Percentiles rank a stretch among this genome's conserved stretches.
Conservation (phyloP, 352 stramenopile species). For the Saprolegnia parasitica region DNA sequence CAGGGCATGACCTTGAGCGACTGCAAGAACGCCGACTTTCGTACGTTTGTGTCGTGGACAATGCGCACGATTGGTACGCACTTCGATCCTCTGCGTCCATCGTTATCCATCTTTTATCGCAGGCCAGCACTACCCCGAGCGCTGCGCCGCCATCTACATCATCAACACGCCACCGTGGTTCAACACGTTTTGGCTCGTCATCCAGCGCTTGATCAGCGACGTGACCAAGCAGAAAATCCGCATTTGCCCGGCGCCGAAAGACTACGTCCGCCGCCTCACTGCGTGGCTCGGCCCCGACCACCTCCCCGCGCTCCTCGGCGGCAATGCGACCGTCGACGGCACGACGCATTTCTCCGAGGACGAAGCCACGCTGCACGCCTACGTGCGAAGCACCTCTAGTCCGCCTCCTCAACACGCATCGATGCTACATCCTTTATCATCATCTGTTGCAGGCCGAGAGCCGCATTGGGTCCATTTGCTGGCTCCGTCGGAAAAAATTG, state of each 20-base stretch:
- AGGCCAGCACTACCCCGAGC: conserved; percentile 29
- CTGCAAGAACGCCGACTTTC: conserved; percentile 22
- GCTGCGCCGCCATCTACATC: conserved; percentile 26
- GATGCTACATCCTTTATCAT: too few species aligned
- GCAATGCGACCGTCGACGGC: conserved; percentile 11
- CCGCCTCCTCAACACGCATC: too few species aligned
- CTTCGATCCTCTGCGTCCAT: neutral
- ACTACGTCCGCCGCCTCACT: conserved; percentile 15
- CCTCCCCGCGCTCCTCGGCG: conserved; percentile 11
- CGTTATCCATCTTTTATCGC: neutral
- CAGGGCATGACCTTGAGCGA: conserved; percentile 6
- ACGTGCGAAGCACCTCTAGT: conserved; percentile 6
- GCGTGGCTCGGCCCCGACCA: conserved; percentile 16
- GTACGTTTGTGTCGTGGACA: conserved; percentile 27
- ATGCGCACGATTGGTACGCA: conserved; percentile 28
- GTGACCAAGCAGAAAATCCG: conserved; percentile 28
- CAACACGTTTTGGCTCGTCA: conserved; percentile 24
- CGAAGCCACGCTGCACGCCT: conserved; percentile 19
- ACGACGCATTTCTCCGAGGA: conserved; percentile 3
- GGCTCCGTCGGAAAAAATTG: conserved; percentile 7
- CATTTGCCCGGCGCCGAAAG: conserved; percentile 22
- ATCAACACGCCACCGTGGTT: conserved; percentile 29
- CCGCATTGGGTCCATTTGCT: conserved; percentile 1
- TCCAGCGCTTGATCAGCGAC: conserved; percentile 29
- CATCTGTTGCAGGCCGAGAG: conserved; percentile 9